These are phyloP conservation scores for Aspergillus udagawae DNA, from an alignment of 2,329 filamentous ascomycete species.

Conservation along the genomic window DNA sequence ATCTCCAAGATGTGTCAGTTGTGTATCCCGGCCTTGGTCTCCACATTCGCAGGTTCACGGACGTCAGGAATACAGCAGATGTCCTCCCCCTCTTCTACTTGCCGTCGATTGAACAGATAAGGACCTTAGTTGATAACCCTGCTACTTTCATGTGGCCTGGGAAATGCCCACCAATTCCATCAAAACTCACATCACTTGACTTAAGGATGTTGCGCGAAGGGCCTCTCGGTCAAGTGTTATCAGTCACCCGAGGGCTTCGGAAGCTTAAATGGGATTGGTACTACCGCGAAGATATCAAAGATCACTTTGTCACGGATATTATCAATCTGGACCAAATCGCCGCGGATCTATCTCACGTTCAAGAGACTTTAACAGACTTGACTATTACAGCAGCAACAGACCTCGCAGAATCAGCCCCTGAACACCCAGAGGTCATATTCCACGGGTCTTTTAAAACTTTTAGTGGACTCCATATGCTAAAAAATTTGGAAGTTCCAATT, in stretches of 20 bases:
- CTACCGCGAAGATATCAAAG: constrained; percentile 4
- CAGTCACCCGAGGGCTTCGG: constrained; percentile 7
- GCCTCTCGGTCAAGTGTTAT: constrained; percentile 8
- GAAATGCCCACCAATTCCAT: neutral
- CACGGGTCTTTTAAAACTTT: neutral
- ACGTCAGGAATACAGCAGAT: constrained; percentile 11
- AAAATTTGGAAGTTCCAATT: constrained; percentile 10
- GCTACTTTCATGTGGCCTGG: constrained; percentile 13
- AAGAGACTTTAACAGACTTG: constrained; percentile 2
- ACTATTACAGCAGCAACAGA: neutral
- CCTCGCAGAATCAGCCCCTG: neutral
- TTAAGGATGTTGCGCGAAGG: constrained; percentile 8
- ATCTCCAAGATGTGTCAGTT: constrained; percentile 2
- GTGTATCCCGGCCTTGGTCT: neutral
- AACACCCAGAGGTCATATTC: neutral
- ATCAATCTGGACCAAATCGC: constrained; percentile 15
- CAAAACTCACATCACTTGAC: constrained; percentile 10
- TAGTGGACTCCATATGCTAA: constrained; percentile 2
- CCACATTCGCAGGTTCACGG: neutral
- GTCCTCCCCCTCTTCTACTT: constrained; percentile 18
- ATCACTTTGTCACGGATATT: constrained; percentile 4
- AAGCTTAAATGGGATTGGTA: constrained; percentile 11
- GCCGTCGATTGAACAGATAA: constrained; percentile 11
- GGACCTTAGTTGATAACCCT: constrained; percentile 14
- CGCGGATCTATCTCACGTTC: constrained; percentile 12